Base-by-base conservation (phyloP, 1,284 basidiomycete species). In the Rhodotorula sp. region DNA sequence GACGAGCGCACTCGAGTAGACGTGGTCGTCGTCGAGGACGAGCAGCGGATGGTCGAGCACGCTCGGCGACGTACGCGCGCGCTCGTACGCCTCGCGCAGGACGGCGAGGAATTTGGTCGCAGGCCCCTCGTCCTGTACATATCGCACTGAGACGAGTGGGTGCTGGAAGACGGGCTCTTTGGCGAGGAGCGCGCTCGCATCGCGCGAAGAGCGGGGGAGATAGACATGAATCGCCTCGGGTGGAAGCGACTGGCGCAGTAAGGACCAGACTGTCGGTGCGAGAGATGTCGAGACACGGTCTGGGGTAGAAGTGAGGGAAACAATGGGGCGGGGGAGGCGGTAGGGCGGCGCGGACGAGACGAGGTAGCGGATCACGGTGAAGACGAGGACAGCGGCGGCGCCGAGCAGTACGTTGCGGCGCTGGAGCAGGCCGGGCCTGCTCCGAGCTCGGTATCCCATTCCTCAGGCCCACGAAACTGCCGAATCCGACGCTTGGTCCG, bases 201-300 rank as follows among this genome's bases (percentile, higher is more conserved):
- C 17, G 21, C 8, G 17, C 19, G 17, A 16, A 3, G 16, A 12
- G 27, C 12, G 54, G 13, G 64, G 64, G 25, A 65, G 64, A 49
- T 65, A 25, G 4, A 65, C 25, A 0, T n/a, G 41, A 56, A 73
- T 49, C 63, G 64, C 8, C 17, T 55, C 13, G 60, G 69, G 71
- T 62, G 74, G 58, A 41, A 64, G 61, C 58, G 68, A 61, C 57
- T 72, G 12, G 61, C 73, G 78, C 70, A 82, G 73, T 73, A 66
- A 83, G 83, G 34, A 83, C 83, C 41, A 60, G 73, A 71, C 62
- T 50, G 73, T 62, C 59, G 72, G 64, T 66, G 66, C 74, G 64
- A 77, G 12, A 76, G 79, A 64, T 75, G 74, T 59, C 74, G 69
- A 56, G 72, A 76, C 70, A 67, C 55, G 46, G 70, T 67, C 64